Evolutionary conservation across 2,329 filamentous ascomycete genomes (phyloP).

Genomic region (Malbranchea zuffiana): DNA sequence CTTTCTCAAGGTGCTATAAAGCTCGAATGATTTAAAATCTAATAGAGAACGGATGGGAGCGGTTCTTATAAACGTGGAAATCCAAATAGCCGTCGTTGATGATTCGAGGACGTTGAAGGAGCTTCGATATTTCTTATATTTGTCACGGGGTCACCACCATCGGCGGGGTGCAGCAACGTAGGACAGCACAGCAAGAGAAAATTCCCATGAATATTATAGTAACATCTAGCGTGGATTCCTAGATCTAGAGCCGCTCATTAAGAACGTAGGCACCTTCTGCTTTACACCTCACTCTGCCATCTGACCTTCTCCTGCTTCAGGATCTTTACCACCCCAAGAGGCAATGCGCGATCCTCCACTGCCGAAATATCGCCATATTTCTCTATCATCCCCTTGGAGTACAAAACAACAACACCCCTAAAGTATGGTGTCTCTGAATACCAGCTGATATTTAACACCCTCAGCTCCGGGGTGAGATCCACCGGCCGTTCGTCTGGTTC

Average conservation of each 20-base stretch:
- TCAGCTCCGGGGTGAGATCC: slow-evolving; percentile 21
- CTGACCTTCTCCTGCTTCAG: slow-evolving; percentile 32
- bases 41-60: too few species aligned
- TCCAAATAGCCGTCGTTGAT: too few species aligned
- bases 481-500: slow-evolving; percentile 26
- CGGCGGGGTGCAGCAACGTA: too few species aligned
- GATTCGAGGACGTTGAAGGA: too few species aligned
- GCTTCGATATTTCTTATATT: too few species aligned
- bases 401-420: slow-evolving; percentile 34
- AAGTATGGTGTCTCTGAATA: slow-evolving; percentile 33
- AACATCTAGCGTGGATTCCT: too few species aligned
- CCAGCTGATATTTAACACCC: slow-evolving; percentile 19
- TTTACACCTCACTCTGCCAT: slow-evolving; percentile 30
- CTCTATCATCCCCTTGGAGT: slow-evolving; percentile 31
- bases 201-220: too few species aligned
- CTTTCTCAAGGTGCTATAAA: slow-evolving; percentile 1
- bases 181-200: too few species aligned
- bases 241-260: too few species aligned
- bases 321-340: slow-evolving; percentile 34
- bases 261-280: too few species aligned
- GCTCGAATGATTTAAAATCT: not conserved
- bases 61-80: too few species aligned
- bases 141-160: too few species aligned
- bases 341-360: slow-evolving; percentile 32
- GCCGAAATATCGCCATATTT: slow-evolving; percentile 32